Base-by-base conservation (phyloP, 768 basidiomycete genomes). In the Suillus cothurnatus region DNA sequence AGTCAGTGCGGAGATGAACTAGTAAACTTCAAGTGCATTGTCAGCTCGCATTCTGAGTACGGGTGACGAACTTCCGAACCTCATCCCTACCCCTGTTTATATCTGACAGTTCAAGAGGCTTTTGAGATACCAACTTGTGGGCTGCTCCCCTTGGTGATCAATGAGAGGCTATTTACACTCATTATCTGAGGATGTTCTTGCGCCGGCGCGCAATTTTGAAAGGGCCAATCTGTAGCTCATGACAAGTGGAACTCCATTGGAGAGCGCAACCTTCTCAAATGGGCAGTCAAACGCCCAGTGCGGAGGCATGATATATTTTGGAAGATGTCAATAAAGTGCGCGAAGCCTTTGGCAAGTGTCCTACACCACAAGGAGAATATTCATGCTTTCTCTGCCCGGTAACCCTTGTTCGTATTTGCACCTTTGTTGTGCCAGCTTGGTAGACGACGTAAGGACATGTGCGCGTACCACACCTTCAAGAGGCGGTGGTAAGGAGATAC, bases 161-260 rank as follows among this genome's bases (percentile, higher is more conserved):
- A 90, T 93, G 66, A 80, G 82, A 66, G 63, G 26, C 61, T 6
- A 38, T 50, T 61, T 62, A 52, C 21, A 17, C 28, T 17, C 47
- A 62, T 15, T 70, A 14, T 53, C 43, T 47, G 6, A 14, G 23
- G 41, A 47, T 39, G 17, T 45, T 19, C n/a, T 70, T 91, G 88
- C 43, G 77, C 90, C 60, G 73, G 80, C 5, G 80, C 84, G 4
- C 91, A 92, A 89, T 0, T 78, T 92, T 8, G 79, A 83, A 41
- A 71, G 74, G 21, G 90, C 92, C 0, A 94, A 95, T 71, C 75
- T 96, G 9, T 72, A 96, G 15, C 77, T 96, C 17, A 91, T 92
- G 0, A 97, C 94, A 2, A 94, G 94, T 11, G 94, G 94, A 5
- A 95, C 94, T 94, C 92, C 1, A 95, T 96, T 94, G 94, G 94